Evolutionary conservation across 495 filamentous ascomycete species (phyloP), one percentile per base, ranked within the genome.

Genomic region (Aspergillus nidulans): DNA sequence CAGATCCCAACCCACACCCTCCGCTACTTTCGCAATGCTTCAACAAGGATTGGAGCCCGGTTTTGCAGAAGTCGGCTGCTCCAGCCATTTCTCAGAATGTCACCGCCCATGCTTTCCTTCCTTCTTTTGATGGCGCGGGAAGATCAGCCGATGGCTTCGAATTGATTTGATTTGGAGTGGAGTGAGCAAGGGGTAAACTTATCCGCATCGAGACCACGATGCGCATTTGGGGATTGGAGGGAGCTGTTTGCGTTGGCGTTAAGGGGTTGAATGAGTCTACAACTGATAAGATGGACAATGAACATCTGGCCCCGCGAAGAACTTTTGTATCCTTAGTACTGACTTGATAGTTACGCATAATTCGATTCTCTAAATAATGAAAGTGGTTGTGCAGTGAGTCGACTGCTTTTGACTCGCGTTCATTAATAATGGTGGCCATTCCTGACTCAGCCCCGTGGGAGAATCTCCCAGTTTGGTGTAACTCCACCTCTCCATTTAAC

Each of bases 101-200:
- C 38, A 66, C 71, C 53, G 69, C 62, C 13, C 66, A 69, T 45
- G 69, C 61, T 1, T 62, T 60, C 36, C 53, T 70, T 10, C 67
- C 65, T 48, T 59, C 55, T 21, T 63, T 62, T 32, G 67, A 68
- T 28, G 64, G 65, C 19, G 50, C 50, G 2, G 62, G 54, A 9
- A 65, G 63, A 20, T 23, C 20, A 13, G 40, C 60, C 21, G 36
- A 45, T 21, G 50, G 40, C 19, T 50, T 48, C 18, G 34, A 56
- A 18, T 10, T 32, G 12, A 18, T 47, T 16, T 46, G 16, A 47
- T 12, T 4, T 12, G 38, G 13, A 16, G 19, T 19, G 12, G 30
- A 39, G n/a, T n/a, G 20, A 13, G 47, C 18, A 49, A 49, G 47
- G 45, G 45, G 18, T 39, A 49, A 49, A 39, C 20, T 38, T 49